These are phyloP conservation scores for Boletus rufocinnamomeus DNA, from an alignment of 768 basidiomycete genomes.

Conservation along the genomic window DNA sequence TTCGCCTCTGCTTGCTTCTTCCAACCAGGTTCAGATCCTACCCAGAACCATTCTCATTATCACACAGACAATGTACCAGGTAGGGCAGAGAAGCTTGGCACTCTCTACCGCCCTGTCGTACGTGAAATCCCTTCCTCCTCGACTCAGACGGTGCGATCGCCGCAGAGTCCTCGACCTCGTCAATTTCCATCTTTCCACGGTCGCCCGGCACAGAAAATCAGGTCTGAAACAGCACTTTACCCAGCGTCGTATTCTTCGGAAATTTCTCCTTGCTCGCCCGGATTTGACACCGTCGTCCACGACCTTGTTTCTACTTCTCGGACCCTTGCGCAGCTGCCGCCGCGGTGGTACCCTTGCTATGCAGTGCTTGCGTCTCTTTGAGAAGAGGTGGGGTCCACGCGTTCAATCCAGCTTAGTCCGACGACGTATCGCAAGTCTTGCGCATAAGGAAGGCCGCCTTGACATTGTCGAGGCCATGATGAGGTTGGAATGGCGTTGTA, in stretches of 20 bases:
- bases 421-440: conserved; percentile 57
- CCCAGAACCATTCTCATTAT: conserved; percentile 48
- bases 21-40: conserved; percentile 37
- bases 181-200: conserved; percentile 44
- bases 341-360: conserved; percentile 58
- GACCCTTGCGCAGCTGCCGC: conserved; percentile 48
- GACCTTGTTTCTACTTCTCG: conserved; percentile 61
- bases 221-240: conserved; percentile 48
- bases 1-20: conserved; percentile 39
- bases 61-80: conserved; percentile 48
- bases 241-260: conserved; percentile 45
- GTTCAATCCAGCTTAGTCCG: conserved; percentile 60
- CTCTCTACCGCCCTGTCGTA: conserved; percentile 49
- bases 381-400: conserved; percentile 53
- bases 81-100: conserved; percentile 42
- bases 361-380: conserved; percentile 46
- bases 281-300: conserved; percentile 56
- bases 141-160: conserved; percentile 38
- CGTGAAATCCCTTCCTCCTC: conserved; percentile 48
- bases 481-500: conserved; percentile 17
- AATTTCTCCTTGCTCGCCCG: conserved; percentile 48
- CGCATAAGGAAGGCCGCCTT: conserved; percentile 63
- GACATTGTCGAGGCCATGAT: conserved; percentile 44
- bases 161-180: conserved; percentile 52
- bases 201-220: conserved; percentile 30